Evolutionary conservation across 108 stramenopile species (phyloP).

Genomic region (Fragilariopsis cylindrus): DNA sequence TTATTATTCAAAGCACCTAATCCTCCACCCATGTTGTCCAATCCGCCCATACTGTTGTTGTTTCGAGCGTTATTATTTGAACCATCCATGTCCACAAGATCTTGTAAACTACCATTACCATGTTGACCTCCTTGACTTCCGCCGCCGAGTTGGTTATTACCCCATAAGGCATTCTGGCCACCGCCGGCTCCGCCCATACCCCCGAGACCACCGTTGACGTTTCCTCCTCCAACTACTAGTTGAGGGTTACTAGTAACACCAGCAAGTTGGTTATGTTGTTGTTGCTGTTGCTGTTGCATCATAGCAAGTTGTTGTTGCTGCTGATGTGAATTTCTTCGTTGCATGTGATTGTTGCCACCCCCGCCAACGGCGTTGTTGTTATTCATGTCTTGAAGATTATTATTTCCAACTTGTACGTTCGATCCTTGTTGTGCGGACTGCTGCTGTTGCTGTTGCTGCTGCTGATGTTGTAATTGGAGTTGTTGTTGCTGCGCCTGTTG

Average conservation of each 20-base stretch:
- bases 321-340: constrained; percentile 11
- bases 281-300: constrained; percentile 38
- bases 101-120: too few relatives aligned
- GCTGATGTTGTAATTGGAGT: constrained; percentile 26
- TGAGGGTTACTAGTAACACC: constrained; percentile 8
- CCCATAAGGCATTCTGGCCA: constrained; percentile 13
- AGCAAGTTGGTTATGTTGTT: constrained; percentile 21
- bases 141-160: background rate
- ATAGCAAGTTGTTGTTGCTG: constrained; percentile 29
- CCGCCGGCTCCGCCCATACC: constrained; percentile 2
- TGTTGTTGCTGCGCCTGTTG: constrained; percentile 31
- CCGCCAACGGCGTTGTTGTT: background rate
- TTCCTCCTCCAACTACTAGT: background rate
- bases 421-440: background rate
- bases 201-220: background rate
- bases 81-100: too few relatives aligned
- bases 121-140: too few relatives aligned
- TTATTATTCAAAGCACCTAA: constrained; percentile 3
- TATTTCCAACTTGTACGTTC: background rate
- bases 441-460: constrained; percentile 24
- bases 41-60: constrained; percentile 17
- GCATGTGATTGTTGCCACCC: background rate
- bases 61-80: background rate
- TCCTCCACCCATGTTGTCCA: constrained; percentile 6
- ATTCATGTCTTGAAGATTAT: background rate